Evolutionary conservation across 164 flowering plant species (phyloP), one percentile per base, ranked within the genome.

Genomic region (Stephania cephalantha): DNA sequence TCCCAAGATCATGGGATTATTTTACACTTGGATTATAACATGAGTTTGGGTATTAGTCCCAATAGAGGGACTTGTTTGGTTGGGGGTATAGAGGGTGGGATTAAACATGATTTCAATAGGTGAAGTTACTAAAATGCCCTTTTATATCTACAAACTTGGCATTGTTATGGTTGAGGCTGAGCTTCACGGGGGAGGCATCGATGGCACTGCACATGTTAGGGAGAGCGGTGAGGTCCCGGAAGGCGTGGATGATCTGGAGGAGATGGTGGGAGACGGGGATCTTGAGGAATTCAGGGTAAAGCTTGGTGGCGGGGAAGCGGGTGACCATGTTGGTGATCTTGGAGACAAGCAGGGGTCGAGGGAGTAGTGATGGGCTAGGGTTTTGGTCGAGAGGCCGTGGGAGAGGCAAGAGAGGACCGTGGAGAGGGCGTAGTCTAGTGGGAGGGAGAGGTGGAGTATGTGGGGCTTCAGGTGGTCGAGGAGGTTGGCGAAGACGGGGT

Each of bases 301-400:
- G 86, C 82, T 93, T 90, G 61, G 98, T 95, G 48, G 97, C 86
- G 17, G 93, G 79, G 50, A 95, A 85, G 45, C 97, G 86, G 50
- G 97, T 93, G 68, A 95, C 90, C 91, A 88, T 90, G 82, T 95
- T 91, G 25, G 98, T 95, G 78, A 89, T 89, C 82, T 93, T 91
- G 81, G 97, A 90, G n/a, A 93, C 84, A 88, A 78, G 77, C 83
- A 95, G 10, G 99, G 96, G 1, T 90, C 92, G n/a, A 95, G 86
- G 35, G 89, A 82, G 79, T 89, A 90, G 46, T 87, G 86, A 5
- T 85, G 8, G 8, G 98, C 96, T n/a, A 90, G 70, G 73, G 93
- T 81, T 72, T 82, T 81, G 9, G 90, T 86, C 12, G 95, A 84
- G 74, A 76, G 77, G 75, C 92, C 94, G 70, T 87, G 97, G 46